Conservation (phyloP, 2,329 filamentous ascomycete species). For the Pseudopyrenochaeta lycopersici region DNA sequence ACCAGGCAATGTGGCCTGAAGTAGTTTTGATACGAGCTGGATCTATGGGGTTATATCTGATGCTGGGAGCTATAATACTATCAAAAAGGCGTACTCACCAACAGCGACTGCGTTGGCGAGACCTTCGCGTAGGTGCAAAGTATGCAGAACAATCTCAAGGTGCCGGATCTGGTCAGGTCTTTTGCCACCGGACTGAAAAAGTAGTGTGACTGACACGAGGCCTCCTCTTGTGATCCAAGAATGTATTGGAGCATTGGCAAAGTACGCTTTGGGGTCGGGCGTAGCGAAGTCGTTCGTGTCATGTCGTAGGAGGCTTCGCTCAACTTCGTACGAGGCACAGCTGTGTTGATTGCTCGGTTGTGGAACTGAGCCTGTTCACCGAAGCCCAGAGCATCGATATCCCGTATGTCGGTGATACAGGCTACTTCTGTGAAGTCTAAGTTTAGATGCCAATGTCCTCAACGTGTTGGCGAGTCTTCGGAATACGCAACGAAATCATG, state of each 20-base stretch:
- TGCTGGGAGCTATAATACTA: slow-evolving; percentile 26
- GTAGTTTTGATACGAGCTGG: slow-evolving; percentile 5
- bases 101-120: slow-evolving; percentile 18
- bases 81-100: slow-evolving; percentile 17
- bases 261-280: neutral
- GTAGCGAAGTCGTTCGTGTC: neutral
- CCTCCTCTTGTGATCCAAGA: neutral
- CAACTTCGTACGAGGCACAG: neutral
- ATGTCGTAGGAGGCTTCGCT: neutral
- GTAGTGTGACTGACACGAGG: neutral
- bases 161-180: neutral
- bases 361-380: neutral
- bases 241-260: slow-evolving; percentile 1
- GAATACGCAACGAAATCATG: too few species aligned
- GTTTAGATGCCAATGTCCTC: neutral
- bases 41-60: slow-evolving; percentile 34
- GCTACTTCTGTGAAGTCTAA: neutral
- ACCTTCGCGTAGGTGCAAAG: slow-evolving; percentile 3
- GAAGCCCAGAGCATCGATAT: neutral
- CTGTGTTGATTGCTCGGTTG: neutral
- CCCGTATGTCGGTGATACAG: neutral
- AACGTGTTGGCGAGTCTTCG: neutral
- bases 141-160: slow-evolving; percentile 5
- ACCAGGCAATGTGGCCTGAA: slow-evolving; percentile 7
- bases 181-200: neutral